phyloP scores from a whole-genome alignment of 1,284 basidiomycete species.

The Trametes hirsuta region DNA sequence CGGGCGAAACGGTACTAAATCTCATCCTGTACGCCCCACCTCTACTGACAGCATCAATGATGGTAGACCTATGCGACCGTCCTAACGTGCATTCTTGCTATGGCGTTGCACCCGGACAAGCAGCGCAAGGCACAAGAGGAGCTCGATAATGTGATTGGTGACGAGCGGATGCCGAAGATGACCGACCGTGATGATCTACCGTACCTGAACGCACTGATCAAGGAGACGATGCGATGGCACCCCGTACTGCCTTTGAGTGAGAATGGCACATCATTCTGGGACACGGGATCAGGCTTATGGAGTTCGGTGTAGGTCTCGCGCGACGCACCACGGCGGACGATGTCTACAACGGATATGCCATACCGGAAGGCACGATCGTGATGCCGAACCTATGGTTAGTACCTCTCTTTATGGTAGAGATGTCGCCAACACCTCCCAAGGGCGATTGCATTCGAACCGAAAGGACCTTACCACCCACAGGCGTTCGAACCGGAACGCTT shows the following conservation, averaged over 20 bases:
- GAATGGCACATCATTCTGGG: not conserved
- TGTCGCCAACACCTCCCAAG: conserved; percentile 4
- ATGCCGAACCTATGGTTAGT: conserved; percentile 24
- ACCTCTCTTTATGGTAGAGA: not conserved
- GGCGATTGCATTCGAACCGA: conserved; percentile 28
- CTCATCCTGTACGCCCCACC: not conserved
- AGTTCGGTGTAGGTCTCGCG: conserved; percentile 10
- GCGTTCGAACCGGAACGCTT: conserved; percentile 34
- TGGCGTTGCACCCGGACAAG: conserved; percentile 34
- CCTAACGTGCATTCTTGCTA: conserved; percentile 32
- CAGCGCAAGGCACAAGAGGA: conserved; percentile 34
- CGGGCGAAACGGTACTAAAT: conserved; percentile 18
- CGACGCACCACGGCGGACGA: conserved; percentile 19
- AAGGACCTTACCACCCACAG: conserved; percentile 26
- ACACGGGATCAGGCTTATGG: not conserved
- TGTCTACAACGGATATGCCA: conserved; percentile 23
- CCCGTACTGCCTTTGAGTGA: conserved; percentile 22
- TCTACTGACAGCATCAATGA: not conserved
- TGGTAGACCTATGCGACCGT: conserved; percentile 19
- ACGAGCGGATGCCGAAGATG: conserved; percentile 33
- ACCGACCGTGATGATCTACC: conserved; percentile 32
- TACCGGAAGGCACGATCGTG: conserved; percentile 24
- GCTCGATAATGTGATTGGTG: conserved; percentile 34
- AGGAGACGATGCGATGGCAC: conserved; percentile 39
- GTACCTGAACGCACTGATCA: conserved; percentile 35